Evolutionary conservation across 2,329 filamentous ascomycete genomes (phyloP).

Genomic region (Aspergillus nomiae): DNA sequence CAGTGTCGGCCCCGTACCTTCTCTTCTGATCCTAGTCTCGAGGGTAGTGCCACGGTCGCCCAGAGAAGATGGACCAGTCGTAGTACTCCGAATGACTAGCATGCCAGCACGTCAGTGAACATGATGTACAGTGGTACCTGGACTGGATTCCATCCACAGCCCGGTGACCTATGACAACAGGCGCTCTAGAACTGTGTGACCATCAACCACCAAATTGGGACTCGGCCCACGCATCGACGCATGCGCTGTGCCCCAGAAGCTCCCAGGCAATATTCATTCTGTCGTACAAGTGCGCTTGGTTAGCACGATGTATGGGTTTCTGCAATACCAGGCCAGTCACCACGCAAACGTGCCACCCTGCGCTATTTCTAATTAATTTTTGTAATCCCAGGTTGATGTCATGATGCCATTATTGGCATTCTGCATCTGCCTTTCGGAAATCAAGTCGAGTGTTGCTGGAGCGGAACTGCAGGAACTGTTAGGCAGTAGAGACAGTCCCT

Average conservation of each 20-base stretch:
- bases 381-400: slow-evolving; percentile 11
- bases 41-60: slow-evolving; percentile 16
- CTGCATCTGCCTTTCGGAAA: slow-evolving; percentile 17
- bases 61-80: slow-evolving; percentile 18
- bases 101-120: slow-evolving; percentile 18
- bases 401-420: slow-evolving; percentile 11
- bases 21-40: slow-evolving; percentile 17
- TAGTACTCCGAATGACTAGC: slow-evolving; percentile 15
- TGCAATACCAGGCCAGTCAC: slow-evolving; percentile 15
- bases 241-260: slow-evolving; percentile 16
- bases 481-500: slow-evolving; percentile 18
- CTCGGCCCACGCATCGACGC: slow-evolving; percentile 24
- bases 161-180: slow-evolving; percentile 3
- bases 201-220: slow-evolving; percentile 17
- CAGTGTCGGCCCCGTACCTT: slow-evolving; percentile 21
- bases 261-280: slow-evolving; percentile 5
- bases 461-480: slow-evolving; percentile 29
- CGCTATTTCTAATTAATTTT: slow-evolving; percentile 18
- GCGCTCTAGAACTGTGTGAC: slow-evolving; percentile 21
- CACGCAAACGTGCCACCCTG: slow-evolving; percentile 8
- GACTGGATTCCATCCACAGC: slow-evolving; percentile 2
- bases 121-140: slow-evolving; percentile 15
- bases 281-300: slow-evolving; percentile 20
- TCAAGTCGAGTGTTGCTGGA: slow-evolving; percentile 23
- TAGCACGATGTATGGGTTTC: slow-evolving; percentile 19